These are phyloP conservation scores for Kockovaella imperatae DNA, from an alignment of 768 basidiomycete genomes.

Conservation along the genomic window DNA sequence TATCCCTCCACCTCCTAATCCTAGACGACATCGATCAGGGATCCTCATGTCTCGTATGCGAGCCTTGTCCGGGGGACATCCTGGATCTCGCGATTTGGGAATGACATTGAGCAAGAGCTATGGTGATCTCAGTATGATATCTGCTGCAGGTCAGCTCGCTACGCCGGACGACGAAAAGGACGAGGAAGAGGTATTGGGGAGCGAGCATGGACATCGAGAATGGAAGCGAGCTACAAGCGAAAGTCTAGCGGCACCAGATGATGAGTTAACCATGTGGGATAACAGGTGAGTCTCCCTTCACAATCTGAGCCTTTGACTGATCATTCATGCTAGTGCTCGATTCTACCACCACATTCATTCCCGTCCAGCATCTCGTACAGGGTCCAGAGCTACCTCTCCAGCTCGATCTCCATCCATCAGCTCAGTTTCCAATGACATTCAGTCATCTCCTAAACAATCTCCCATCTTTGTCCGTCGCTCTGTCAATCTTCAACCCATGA, in stretches of 20 bases:
- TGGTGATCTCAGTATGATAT: constrained; percentile 20
- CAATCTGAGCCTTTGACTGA: neutral
- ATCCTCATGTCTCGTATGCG: constrained; percentile 36
- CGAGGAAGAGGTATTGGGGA: constrained; percentile 6
- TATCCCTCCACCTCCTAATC: constrained; percentile 36
- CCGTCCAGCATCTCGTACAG: constrained; percentile 27
- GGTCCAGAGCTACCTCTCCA: constrained; percentile 23
- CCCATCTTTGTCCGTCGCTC: constrained; percentile 26
- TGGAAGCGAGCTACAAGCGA: constrained; percentile 26
- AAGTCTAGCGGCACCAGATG: constrained; percentile 12
- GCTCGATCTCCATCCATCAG: constrained; percentile 15
- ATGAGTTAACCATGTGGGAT: constrained; percentile 24
- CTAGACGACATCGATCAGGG: constrained; percentile 39
- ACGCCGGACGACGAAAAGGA: constrained; percentile 4
- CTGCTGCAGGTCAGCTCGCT: too few species aligned
- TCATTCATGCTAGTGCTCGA: constrained; percentile 24
- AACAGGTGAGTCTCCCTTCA: constrained; percentile 27
- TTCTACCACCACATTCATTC: constrained; percentile 41
- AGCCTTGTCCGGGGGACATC: constrained; percentile 18
- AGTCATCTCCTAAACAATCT: constrained; percentile 12
- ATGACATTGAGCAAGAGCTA: constrained; percentile 23
- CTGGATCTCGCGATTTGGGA: constrained; percentile 2
- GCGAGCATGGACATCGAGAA: constrained; percentile 1
- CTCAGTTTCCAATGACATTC: neutral
- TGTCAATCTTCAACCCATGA: constrained; percentile 16